Evolutionary conservation across 2,329 filamentous ascomycete species (phyloP), one percentile per base, ranked within the genome.

Genomic region (Aspergillus oerlinghausenensis): DNA sequence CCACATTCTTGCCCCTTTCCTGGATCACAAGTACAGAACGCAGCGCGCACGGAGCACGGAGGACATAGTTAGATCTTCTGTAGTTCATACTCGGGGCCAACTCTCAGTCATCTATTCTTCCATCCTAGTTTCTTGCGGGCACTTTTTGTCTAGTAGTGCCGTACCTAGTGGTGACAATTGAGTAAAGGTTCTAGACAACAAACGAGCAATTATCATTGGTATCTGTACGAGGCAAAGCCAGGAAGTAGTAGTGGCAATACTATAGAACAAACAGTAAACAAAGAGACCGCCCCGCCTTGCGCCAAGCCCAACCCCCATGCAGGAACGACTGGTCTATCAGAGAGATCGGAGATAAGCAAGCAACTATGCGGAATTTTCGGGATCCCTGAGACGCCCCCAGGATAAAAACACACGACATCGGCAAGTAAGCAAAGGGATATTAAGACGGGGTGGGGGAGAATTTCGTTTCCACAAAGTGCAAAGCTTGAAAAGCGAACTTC

Each of bases 261-360:
- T 35, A 38, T 9, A 38, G 17, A 51, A 51, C 7, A 21, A 25
- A 48, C 14, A 54, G 19, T n/a, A 50, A 43, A 50, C 9, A 32
- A 54, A 26, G 17, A 28, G 38, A 50, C 9, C 45, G 32, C 38
- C 17, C 47, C 38, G 32, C 21, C 47, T 50, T 50, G 52, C 47
- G 47, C 52, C 52, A 25, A 19, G 35, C 25, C 52, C 35, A 48
- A 29, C 9, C n/a, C 11, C 32, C 29, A 55, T 35, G 32, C 26
- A 26, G 23, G 32, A 54, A 32, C 26, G 52, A 43, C 19, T 17
- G 29, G 23, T 55, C 52, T 55, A 55, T 55, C 28, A 35, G 38
- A 35, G 9, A 52, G 14, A 32, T 29, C 25, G 17, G 38, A 29
- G 29, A 45, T 9, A 28, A 28, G 29, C 5, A 48, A 9, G 17